A percentile compares a stretch with the other conserved stretches of the same genome.
Conservation (phyloP, 108 stramenopile species). For the Cyclotella sp. region DNA sequence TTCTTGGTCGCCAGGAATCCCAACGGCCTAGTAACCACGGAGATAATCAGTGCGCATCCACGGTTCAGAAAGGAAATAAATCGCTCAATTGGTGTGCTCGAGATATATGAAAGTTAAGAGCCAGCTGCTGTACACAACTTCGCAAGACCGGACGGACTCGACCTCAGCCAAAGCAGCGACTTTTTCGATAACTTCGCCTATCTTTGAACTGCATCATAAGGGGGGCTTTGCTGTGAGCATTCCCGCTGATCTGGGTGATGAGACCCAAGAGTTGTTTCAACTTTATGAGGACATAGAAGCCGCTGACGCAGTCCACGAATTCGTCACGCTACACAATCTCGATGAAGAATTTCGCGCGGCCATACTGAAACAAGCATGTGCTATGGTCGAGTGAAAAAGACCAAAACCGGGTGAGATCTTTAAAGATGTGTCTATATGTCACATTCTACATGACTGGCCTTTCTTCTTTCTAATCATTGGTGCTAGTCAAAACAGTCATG, state of each 20-base stretch:
- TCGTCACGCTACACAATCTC: slow-evolving; percentile 13
- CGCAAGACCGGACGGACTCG: slow-evolving; percentile 4
- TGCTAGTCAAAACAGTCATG: not conserved
- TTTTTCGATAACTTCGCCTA: slow-evolving; percentile 18
- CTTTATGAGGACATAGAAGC: slow-evolving; percentile 7
- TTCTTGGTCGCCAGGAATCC: no score
- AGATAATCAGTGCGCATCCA: not conserved
- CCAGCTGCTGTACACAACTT: slow-evolving; percentile 28
- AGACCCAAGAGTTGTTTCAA: not conserved
- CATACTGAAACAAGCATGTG: slow-evolving; percentile 23
- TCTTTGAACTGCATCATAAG: slow-evolving; percentile 1
- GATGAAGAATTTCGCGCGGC: slow-evolving; percentile 7
- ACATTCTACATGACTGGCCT: not conserved
- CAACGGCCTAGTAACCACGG: not conserved
- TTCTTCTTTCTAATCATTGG: not conserved
- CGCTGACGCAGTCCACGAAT: slow-evolving; percentile 24
- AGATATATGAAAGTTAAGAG: slow-evolving; percentile 13
- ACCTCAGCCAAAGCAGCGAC: not conserved
- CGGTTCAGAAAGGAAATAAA: not conserved
- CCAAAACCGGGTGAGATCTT: slow-evolving; percentile 11
- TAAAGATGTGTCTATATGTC: not conserved
- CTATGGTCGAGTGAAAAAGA: slow-evolving; percentile 18
- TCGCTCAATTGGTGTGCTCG: slow-evolving; percentile 10
- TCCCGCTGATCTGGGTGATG: not conserved
- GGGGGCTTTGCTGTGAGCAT: slow-evolving; percentile 12